Percentiles rank a stretch among this genome's conserved stretches.
Conservation (phyloP, 176 grass and related monocot species). For the Phoenix roebelenii region DNA sequence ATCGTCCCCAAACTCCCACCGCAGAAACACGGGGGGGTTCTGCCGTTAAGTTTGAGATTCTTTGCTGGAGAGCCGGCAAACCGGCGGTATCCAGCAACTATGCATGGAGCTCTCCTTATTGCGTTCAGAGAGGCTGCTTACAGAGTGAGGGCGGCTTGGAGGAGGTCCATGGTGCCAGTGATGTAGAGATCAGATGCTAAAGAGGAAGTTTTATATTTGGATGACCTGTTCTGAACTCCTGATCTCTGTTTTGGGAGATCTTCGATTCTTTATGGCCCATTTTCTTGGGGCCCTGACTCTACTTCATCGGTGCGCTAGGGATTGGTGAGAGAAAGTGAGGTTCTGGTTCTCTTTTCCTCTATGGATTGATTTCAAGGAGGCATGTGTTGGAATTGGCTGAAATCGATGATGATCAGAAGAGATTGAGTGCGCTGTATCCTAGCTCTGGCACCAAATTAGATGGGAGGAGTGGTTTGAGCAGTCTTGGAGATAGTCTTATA, state of each 20-base stretch:
- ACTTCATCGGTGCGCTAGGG: constrained; percentile 46
- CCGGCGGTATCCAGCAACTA: constrained; percentile 75
- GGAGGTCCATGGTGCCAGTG: constrained; percentile 30
- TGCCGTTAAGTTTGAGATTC: constrained; percentile 86
- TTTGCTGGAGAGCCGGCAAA: constrained; percentile 91
- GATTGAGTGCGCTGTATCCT: constrained; percentile 48
- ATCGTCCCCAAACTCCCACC: constrained; percentile 37
- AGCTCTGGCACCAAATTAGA: constrained; percentile 67
- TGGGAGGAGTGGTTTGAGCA: constrained; percentile 52
- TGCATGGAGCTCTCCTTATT: constrained; percentile 90
- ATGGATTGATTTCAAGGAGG: constrained; percentile 64
- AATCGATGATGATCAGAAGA: constrained; percentile 48
- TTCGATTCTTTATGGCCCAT: constrained; percentile 63
- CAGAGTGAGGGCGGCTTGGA: constrained; percentile 60
- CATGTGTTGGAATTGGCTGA: constrained; percentile 47
- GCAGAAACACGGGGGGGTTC: constrained; percentile 60
- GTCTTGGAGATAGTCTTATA: constrained; percentile 54
- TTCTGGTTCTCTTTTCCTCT: constrained; percentile 54
- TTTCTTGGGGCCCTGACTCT: constrained; percentile 37
- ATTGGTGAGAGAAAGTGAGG: constrained; percentile 49
- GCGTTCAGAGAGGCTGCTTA: constrained; percentile 48
- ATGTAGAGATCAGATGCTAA: constrained; percentile 29
- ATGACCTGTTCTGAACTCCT: constrained; percentile 46
- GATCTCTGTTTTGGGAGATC: constrained; percentile 54
- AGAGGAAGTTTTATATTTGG: constrained; percentile 38